Base-by-base conservation (phyloP, 108 stramenopile genomes). In the Discostella stelligeroides region DNA sequence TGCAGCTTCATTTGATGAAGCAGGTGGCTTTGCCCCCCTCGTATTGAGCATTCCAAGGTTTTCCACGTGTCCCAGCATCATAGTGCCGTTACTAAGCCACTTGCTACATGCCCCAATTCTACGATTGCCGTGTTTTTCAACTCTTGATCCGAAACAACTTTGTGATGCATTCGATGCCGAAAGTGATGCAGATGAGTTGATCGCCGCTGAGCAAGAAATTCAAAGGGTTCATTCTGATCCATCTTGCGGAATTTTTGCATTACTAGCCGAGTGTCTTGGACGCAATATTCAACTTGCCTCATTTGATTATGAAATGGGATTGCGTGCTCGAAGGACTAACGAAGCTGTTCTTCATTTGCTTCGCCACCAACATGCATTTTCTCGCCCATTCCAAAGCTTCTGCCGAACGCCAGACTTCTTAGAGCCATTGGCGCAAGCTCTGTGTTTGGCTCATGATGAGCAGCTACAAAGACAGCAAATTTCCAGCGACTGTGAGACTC, bases 11-110 rank as follows among this genome's bases (percentile, higher is more conserved):
- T 95, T 95, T 72, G 82, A 87, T 37, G 75, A 77, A 51, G 68
- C 89, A n/a, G 95, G 92, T 37, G 95, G 90, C 9, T 95, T 95
- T 60, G 88, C 89, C 20, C 90, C 95, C 17, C 80, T 95, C 12
- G 83, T 93, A 24, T 57, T 93, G 58, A 90, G 89, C 55, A 86
- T 93, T 42, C 95, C 95, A 0, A 91, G 88, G 75, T 95, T 87
- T 62, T 89, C 90, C 21, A 92, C 90, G 23, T 93, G 84, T 53
- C 84, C 95, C 9, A 88, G 84, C 48, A 84, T 95, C 60, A 82
- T 79, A 9, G 70, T 95, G 51, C 81, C 95, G 17, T 82, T 95
- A 80, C 80, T 95, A 47, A 88, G 88, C 63, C 81, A 91, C 65
- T 73, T 95, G 10, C 73, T 95, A 41, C 80, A 92, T 71, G 91